These are phyloP conservation scores for Saccharomyces hybrid DNA, from an alignment of 1,139 yeast species.

Conservation along the genomic window DNA sequence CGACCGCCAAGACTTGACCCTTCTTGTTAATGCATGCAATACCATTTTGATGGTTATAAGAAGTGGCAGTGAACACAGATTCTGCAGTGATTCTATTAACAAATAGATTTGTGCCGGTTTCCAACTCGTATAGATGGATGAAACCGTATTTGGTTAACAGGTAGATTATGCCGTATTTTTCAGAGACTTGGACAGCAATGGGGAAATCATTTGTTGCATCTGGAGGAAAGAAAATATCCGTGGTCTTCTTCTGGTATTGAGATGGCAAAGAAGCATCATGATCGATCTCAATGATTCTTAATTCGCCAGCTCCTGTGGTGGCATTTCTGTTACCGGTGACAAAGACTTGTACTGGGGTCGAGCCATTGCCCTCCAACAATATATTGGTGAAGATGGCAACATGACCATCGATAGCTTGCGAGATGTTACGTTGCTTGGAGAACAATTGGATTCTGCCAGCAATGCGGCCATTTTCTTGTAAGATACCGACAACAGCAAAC, in stretches of 20 bases:
- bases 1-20: constrained; percentile 93
- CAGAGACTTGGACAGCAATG: constrained; percentile 79
- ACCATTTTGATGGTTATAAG: constrained; percentile 70
- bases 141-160: constrained; percentile 92
- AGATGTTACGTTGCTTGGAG: constrained; percentile 79
- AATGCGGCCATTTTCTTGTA: constrained; percentile 89
- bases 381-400: constrained; percentile 83
- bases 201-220: constrained; percentile 97
- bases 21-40: constrained; percentile 87
- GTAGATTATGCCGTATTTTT: constrained; percentile 79
- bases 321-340: constrained; percentile 82
- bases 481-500: constrained; percentile 93
- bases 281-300: constrained; percentile 93
- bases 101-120: constrained; percentile 84
- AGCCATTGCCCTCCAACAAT: constrained; percentile 61
- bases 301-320: constrained; percentile 68
- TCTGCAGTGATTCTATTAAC: constrained; percentile 96
- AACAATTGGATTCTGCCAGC: constrained; percentile 94
- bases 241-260: constrained; percentile 72
- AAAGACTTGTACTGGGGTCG: constrained; percentile 70
- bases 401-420: constrained; percentile 97
- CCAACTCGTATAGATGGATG: constrained; percentile 91
- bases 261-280: constrained; percentile 80
- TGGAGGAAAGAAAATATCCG: constrained; percentile 92
- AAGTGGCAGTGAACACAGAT: constrained; percentile 85